phyloP scores from a whole-genome alignment of 2,329 filamentous ascomycete genomes.

The Cercospora sp. region DNA sequence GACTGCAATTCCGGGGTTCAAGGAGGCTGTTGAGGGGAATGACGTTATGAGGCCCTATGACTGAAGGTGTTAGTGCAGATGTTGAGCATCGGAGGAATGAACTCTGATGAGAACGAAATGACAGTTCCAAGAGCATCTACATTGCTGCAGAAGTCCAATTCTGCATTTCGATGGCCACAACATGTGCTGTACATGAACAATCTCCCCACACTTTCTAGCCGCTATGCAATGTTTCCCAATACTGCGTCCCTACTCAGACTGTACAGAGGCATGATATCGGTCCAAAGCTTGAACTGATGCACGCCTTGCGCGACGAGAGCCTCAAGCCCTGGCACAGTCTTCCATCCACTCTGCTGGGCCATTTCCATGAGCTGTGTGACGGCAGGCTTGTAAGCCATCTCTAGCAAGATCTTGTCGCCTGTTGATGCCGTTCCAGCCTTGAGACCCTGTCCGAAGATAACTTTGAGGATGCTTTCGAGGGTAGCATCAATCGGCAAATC shows the following conservation, averaged over 20 bases:
- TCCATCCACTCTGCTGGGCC: constrained; percentile 76
- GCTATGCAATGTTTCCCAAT: constrained; percentile 29
- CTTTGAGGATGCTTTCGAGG: constrained; percentile 65
- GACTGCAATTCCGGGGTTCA: constrained; percentile 32
- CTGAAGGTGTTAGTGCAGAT: background rate
- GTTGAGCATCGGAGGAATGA: background rate
- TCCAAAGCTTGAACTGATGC: constrained; percentile 79
- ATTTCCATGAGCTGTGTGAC: constrained; percentile 83
- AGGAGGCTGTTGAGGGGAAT: constrained; percentile 32
- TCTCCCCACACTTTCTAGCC: background rate
- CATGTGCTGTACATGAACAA: background rate
- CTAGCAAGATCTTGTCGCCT: constrained; percentile 66
- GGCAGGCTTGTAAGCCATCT: constrained; percentile 94
- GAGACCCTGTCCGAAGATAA: constrained; percentile 54
- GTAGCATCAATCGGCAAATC: constrained; percentile 75
- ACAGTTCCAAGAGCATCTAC: background rate
- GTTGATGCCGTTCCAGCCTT: constrained; percentile 43
- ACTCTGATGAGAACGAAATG: background rate
- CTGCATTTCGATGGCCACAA: background rate
- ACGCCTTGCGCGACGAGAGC: constrained; percentile 82
- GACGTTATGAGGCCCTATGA: constrained; percentile 34
- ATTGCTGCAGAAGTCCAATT: background rate
- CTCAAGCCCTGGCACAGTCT: constrained; percentile 81
- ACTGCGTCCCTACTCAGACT: constrained; percentile 61
- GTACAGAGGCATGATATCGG: constrained; percentile 73